Base-by-base conservation (phyloP, 495 filamentous ascomycete species). In the Trichocladium antarcticum region DNA sequence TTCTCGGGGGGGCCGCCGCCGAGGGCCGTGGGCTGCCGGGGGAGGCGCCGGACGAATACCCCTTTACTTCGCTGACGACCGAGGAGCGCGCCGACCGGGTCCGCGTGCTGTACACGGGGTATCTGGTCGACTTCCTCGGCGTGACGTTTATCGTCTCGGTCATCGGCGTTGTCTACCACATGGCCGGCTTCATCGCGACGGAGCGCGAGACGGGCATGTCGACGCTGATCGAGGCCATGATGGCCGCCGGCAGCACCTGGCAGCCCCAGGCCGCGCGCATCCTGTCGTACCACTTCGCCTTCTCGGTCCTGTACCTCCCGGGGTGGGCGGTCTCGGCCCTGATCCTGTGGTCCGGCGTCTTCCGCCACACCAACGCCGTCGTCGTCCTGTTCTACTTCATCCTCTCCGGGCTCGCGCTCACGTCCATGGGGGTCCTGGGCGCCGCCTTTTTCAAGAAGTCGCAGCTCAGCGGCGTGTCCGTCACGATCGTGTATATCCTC, bases 121-220 rank as follows among this genome's bases (percentile, higher is more conserved):
- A 73, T 2, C 74, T 92, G 47, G 81, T 83, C 36, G 71, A 81
- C 53, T 79, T 81, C 49, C 57, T 89, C 5, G 83, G 71, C 11
- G 74, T 87, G 19, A 77, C 79, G 6, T 81, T 87, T 55, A 76
- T 86, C 52, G 70, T 82, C 22, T 77, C 77, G 31, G 71, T 85
- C 43, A 77, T 88, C 31, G 81, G 81, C 1, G 68, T 89, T 7
- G 72, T 74, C 24, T 92, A 92, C 55, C 85, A 92, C 57, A 67
- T 87, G 47, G 80, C 81, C 15, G 86, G 86, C 2, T 75, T 85
- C 55, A 80, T 86, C 49, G 85, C 85, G 14, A 75, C 76, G 19
- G 86, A 92, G 66, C 71, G 86, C 37, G 86, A 92, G 67, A 66
- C 78, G 35, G 86, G 84, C 47, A 85, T 89, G 75, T 81, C 83